Base-by-base conservation (phyloP, 2,329 filamentous ascomycete species). In the Fonsecaea erecta region DNA sequence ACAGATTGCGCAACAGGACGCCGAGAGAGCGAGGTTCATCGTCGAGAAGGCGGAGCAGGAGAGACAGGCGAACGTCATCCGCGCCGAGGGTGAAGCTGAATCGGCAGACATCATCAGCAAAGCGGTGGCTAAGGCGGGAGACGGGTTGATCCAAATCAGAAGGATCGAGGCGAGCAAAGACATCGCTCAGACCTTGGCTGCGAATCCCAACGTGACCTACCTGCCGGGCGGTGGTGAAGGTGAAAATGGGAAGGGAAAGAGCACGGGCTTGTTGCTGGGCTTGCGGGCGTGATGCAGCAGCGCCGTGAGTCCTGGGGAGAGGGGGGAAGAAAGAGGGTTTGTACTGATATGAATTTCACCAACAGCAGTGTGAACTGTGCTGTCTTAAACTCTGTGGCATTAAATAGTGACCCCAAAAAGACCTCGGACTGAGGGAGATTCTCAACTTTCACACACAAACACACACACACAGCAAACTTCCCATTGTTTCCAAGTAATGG, bases 11-110 rank as follows among this genome's bases (percentile, higher is more conserved):
- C 95, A 99, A 83, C 95, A 99, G 82, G 95, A 99, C 77, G 95
- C 95, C 70, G 95, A 99, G 85, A 88, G 95, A 71, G 95, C 95
- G 55, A 88, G 95, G 71, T 99, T 99, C 84, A 96, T 99, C 73
- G 95, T 99, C 78, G 95, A 99, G 86, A 92, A 92, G 79, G 95
- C 95, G 67, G 95, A 99, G 86, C 95, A 99, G 84, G 95, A 99
- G 84, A 87, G 95, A 74, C 95, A 99, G 83, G 95, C 95, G 73
- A 98, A 95, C 82, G 95, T 99, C 75, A 99, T 99, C 80, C 88
- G 95, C 63, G 95, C 95, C 59, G 95, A 99, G 86, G 95, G 95
- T 77, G 95, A 99, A 82, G 94, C 94, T 72, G 94, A 98, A 86
- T 92, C 90, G 74, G 95, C 95, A 55, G 95, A 99, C 62, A 96